These are phyloP conservation scores for Strigomonas galati DNA, from an alignment of 208 protist genomes.

Conservation along the genomic window DNA sequence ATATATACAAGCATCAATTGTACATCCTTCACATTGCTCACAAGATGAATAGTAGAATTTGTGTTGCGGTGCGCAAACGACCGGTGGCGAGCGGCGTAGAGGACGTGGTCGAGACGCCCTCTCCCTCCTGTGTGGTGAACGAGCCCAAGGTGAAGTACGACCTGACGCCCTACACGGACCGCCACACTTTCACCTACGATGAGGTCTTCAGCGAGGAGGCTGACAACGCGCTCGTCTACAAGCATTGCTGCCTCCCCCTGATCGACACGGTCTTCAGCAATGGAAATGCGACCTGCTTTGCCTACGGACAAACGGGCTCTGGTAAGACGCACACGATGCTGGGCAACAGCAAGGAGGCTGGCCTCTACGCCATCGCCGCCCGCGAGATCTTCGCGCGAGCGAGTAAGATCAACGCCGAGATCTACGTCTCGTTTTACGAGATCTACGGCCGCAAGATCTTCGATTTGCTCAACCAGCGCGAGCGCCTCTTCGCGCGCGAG, in stretches of 20 bases:
- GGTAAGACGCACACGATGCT: conserved; percentile 95
- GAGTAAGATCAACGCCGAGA: conserved; percentile 44
- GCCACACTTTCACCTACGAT: conserved; percentile 96
- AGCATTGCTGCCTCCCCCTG: conserved; percentile 90
- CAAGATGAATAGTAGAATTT: conserved; percentile 66
- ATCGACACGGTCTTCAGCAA: conserved; percentile 95
- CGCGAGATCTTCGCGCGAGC: conserved; percentile 91
- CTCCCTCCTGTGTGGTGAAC: conserved; percentile 76
- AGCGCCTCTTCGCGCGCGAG: conserved; percentile 92
- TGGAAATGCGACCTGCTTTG: conserved; percentile 96
- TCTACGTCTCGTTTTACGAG: conserved; percentile 94
- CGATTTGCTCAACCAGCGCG: conserved; percentile 94
- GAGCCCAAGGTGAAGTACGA: conserved; percentile 96
- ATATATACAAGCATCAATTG: background rate
- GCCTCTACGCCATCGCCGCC: conserved; percentile 94
- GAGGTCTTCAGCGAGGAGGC: conserved; percentile 90
- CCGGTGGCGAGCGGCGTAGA: conserved; percentile 60
- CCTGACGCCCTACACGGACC: conserved; percentile 94
- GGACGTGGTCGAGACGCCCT: conserved; percentile 74
- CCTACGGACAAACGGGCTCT: conserved; percentile 97
- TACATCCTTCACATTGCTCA: background rate
- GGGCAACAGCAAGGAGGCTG: conserved; percentile 76
- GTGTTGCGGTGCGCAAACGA: conserved; percentile 89
- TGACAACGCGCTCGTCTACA: conserved; percentile 93
- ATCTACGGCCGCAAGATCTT: conserved; percentile 97